Evolutionary conservation across 345 rosid genomes (phyloP).

Genomic region (Litchi chinensis): DNA sequence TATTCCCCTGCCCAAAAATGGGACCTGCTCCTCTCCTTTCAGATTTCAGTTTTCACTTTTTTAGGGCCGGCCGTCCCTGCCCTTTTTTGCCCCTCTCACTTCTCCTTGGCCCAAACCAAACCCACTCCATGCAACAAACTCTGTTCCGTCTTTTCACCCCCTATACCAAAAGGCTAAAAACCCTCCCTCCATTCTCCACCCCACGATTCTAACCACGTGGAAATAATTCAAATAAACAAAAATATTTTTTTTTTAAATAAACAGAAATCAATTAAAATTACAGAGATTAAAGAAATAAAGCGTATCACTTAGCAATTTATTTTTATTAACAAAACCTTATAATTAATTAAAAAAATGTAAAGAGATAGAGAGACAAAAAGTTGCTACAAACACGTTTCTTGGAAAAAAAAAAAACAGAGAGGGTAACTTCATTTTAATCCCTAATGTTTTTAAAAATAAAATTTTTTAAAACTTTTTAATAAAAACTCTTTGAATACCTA

Average conservation of each 20-base stretch:
- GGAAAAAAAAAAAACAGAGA: too few relatives aligned
- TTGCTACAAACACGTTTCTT: constrained; percentile 22
- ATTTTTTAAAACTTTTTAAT: too few relatives aligned
- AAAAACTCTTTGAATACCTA: too few relatives aligned
- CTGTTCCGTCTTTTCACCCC: not conserved
- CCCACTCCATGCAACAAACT: not conserved
- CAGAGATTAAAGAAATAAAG: too few relatives aligned
- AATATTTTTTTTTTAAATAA: not conserved
- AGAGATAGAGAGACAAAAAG: not conserved
- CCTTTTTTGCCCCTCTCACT: not conserved
- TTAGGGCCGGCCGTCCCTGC: not conserved
- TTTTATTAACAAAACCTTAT: too few relatives aligned
- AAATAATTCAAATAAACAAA: not conserved
- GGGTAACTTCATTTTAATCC: too few relatives aligned
- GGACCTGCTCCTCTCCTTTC: not conserved
- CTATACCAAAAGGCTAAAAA: not conserved
- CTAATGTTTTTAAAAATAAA: too few relatives aligned
- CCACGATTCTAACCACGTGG: not conserved
- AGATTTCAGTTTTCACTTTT: not conserved
- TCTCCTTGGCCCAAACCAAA: not conserved
- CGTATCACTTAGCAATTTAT: too few relatives aligned
- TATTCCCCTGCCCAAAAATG: not conserved
- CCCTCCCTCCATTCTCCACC: not conserved
- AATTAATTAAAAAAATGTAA: not conserved
- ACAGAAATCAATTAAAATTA: not conserved